These are phyloP conservation scores for Bathelium albidoporum DNA, from an alignment of 495 filamentous ascomycete species.

Conservation along the genomic window DNA sequence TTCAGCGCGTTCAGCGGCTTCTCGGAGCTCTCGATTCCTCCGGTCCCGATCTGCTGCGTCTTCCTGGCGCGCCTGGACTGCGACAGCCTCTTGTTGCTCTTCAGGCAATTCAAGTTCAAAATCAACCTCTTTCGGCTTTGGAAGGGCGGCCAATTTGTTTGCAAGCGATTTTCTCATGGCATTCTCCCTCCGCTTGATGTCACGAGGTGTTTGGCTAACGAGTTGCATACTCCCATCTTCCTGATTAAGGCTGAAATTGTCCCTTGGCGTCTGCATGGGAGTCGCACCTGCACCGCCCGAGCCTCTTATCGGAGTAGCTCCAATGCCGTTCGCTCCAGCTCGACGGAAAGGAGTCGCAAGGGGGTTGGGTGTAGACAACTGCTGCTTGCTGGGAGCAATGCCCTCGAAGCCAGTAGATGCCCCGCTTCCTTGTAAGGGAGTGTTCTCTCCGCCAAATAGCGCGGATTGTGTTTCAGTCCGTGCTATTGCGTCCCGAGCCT, in stretches of 20 bases:
- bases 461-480: conserved; percentile 94
- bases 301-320: conserved; percentile 57
- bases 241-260: conserved; percentile 76
- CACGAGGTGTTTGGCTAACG: conserved; percentile 65
- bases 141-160: conserved; percentile 65
- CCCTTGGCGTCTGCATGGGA: conserved; percentile 81
- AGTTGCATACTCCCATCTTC: conserved; percentile 53
- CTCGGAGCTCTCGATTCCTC: conserved; percentile 53
- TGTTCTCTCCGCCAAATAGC: conserved; percentile 87
- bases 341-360: conserved; percentile 82
- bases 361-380: conserved; percentile 84
- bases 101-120: conserved; percentile 89
- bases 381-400: conserved; percentile 66
- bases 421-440: conserved; percentile 65
- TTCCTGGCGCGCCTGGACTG: conserved; percentile 54
- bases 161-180: conserved; percentile 60
- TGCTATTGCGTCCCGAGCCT: conserved; percentile 88
- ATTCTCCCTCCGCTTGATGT: conserved; percentile 64
- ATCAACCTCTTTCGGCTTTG: conserved; percentile 82
- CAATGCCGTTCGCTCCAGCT: conserved; percentile 49
- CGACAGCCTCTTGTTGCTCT: conserved; percentile 56
- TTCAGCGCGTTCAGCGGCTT: conserved; percentile 65
- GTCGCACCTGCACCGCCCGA: conserved; percentile 61
- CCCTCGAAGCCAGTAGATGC: conserved; percentile 77
- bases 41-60: conserved; percentile 77